A percentile compares a stretch with the other conserved stretches of the same genome.
phyloP scores from a whole-genome alignment of 1,284 basidiomycete species.

The Trametes hirsuta region DNA sequence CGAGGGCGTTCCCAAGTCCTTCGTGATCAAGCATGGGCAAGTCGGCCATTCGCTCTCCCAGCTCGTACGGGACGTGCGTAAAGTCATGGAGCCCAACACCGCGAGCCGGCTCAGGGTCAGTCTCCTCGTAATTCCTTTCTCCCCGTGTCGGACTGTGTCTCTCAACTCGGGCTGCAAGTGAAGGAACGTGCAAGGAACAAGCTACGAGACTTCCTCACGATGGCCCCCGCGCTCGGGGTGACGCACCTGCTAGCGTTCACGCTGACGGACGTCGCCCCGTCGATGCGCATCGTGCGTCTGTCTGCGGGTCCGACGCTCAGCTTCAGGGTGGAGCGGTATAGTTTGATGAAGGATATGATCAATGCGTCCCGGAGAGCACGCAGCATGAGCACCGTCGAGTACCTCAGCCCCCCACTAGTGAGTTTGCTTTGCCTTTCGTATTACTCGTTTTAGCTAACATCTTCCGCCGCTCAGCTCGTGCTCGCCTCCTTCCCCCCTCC shows the following conservation, averaged over 20 bases:
- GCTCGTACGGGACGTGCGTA: conserved; percentile 90
- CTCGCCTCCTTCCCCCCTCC: conserved; percentile 77
- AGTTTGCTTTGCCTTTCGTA: conserved; percentile 32
- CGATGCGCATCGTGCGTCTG: conserved; percentile 87
- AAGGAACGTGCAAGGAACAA: conserved; percentile 93
- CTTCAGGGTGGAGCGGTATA: conserved; percentile 93
- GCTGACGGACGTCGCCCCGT: conserved; percentile 83
- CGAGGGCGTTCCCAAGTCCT: conserved; percentile 68
- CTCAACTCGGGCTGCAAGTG: conserved; percentile 32
- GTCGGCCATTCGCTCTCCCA: conserved; percentile 88
- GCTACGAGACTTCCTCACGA: conserved; percentile 91
- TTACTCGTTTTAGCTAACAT: neutral
- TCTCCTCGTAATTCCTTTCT: conserved; percentile 12
- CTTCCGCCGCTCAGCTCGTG: conserved; percentile 55
- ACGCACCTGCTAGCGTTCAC: conserved; percentile 95
- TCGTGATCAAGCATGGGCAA: conserved; percentile 94
- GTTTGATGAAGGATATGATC: conserved; percentile 83
- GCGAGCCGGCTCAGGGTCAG: conserved; percentile 85
- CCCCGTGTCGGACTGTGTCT: neutral
- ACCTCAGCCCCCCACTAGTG: conserved; percentile 84
- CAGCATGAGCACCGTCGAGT: conserved; percentile 79
- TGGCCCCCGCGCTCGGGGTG: conserved; percentile 91
- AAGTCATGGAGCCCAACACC: conserved; percentile 98
- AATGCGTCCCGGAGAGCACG: conserved; percentile 69
- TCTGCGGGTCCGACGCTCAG: conserved; percentile 93